Evolutionary conservation across 768 basidiomycete genomes (phyloP), one percentile per base, ranked within the genome.

Genomic region (Rhizopogon vesiculosus): DNA sequence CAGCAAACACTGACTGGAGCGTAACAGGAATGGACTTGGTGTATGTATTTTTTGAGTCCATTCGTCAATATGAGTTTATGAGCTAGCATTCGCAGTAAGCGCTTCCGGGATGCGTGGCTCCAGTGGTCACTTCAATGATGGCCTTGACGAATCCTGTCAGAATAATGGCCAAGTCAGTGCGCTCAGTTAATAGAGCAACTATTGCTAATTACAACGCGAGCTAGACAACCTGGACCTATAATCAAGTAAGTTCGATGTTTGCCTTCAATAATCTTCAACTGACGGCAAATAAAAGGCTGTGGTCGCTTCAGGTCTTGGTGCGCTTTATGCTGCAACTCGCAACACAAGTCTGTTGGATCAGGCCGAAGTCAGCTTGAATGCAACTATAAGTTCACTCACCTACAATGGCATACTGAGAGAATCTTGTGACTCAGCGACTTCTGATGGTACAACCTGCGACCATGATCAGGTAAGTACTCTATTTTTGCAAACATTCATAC

Each of bases 201-300:
- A 28, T 43, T 33, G 29, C 42, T 38, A n/a, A 49, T 3, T 19
- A 10, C 19, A 49, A 5, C 8, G 22, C 19, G 19, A 38, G 15
- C 16, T 56, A 81, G 77, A 82, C 80, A 4, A 76, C 81, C 2
- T 83, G 82, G 82, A 81, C 78, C 0, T 84, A 84, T 61, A 83
- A 84, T 59, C 82, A 83, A 62, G 81, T 78, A 56, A 40, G 59
- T 55, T 19, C n/a, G 7, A 19, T 43, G 51, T n/a, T 43, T 41
- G 33, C 22, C 15, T 42, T 46, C 29, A 25, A 41, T 29, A 48
- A 41, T 42, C 25, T 4, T 25, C 53, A 45, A 35, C 9, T 16
- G n/a, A 35, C 28, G 13, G 25, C 1, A 44, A 9, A 19, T 16
- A 13, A 41, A 53, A 82, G 78, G 80, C 77, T 9, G 81, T 84